These are phyloP conservation scores for Aristolochia fimbriata DNA, from an alignment of 164 flowering plant species.

Conservation along the genomic window DNA sequence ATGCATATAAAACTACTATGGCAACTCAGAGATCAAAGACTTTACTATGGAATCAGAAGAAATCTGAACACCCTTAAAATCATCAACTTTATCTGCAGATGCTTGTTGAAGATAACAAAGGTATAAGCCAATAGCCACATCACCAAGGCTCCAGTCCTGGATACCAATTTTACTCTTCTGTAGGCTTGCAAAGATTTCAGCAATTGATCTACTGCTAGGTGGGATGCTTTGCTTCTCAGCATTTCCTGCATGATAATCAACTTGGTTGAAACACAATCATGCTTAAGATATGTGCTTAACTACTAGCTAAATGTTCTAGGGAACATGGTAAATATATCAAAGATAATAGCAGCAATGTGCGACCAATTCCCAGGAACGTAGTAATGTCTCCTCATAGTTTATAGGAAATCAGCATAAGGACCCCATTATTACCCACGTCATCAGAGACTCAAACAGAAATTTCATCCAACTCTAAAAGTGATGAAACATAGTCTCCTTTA, in stretches of 20 bases:
- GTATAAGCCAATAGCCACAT: constrained; percentile 73
- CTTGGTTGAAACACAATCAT: background rate
- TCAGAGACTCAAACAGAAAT: too few relatives aligned
- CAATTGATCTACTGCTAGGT: constrained; percentile 47
- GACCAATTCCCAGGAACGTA: too few relatives aligned
- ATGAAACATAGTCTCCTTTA: too few relatives aligned
- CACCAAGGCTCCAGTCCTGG: constrained; percentile 86
- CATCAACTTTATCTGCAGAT: constrained; percentile 51
- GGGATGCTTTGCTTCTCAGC: constrained; percentile 34
- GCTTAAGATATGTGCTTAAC: background rate
- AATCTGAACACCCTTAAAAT: constrained; percentile 61
- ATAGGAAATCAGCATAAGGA: background rate
- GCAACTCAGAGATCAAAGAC: constrained; percentile 8
- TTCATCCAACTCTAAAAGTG: too few relatives aligned
- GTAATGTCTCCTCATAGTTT: background rate
- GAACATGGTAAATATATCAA: background rate
- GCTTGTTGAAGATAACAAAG: constrained; percentile 89
- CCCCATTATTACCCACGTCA: too few relatives aligned
- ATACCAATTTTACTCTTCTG: constrained; percentile 68
- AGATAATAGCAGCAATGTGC: too few relatives aligned
- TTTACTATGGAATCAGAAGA: constrained; percentile 50
- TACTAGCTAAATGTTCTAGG: background rate
- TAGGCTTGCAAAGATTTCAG: constrained; percentile 71
- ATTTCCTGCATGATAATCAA: constrained; percentile 28
- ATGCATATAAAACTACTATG: background rate